Evolutionary conservation across 331 rosid species (phyloP).

Genomic region (Stylosanthes scabra): DNA sequence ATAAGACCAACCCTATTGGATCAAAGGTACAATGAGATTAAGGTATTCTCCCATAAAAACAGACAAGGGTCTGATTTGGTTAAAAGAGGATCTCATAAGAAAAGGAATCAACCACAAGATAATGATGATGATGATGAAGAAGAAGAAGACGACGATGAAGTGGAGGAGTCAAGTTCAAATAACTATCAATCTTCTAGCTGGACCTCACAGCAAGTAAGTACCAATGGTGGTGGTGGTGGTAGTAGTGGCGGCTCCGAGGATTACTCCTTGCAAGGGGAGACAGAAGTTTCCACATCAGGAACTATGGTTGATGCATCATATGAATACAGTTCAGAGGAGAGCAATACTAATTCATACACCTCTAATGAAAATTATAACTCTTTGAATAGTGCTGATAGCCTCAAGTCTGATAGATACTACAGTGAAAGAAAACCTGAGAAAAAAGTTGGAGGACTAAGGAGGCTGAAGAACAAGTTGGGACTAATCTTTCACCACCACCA

Average conservation of each 20-base stretch:
- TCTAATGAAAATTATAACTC: conserved; percentile 25
- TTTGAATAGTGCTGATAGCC: conserved; percentile 40
- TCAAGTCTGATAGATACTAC: conserved; percentile 36
- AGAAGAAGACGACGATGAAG: conserved; percentile 16
- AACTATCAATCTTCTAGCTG: conserved; percentile 21
- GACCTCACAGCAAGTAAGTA: conserved; percentile 18
- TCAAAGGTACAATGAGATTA: conserved; percentile 38
- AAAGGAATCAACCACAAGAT: conserved; percentile 8
- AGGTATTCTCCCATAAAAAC: conserved; percentile 36
- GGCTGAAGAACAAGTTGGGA: conserved; percentile 63
- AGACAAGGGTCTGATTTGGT: conserved; percentile 27
- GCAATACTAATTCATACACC: conserved; percentile 38
- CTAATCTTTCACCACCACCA: conserved; percentile 78
- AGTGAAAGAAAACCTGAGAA: conserved; percentile 31
- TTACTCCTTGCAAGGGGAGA: conserved; percentile 27
- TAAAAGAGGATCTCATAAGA: too few species aligned
- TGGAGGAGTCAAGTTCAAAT: conserved; percentile 35
- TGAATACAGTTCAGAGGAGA: conserved; percentile 46
- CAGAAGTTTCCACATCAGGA: conserved; percentile 25
- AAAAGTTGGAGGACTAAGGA: conserved; percentile 50
- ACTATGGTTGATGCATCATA: conserved; percentile 32
- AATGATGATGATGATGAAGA: neutral
- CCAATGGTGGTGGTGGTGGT: conserved; percentile 4
- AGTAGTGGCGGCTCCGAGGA: conserved; percentile 34
- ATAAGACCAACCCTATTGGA: conserved; percentile 49